Evolutionary conservation across 257 asterid species (phyloP).

Genomic region (Solanum dulcamara): DNA sequence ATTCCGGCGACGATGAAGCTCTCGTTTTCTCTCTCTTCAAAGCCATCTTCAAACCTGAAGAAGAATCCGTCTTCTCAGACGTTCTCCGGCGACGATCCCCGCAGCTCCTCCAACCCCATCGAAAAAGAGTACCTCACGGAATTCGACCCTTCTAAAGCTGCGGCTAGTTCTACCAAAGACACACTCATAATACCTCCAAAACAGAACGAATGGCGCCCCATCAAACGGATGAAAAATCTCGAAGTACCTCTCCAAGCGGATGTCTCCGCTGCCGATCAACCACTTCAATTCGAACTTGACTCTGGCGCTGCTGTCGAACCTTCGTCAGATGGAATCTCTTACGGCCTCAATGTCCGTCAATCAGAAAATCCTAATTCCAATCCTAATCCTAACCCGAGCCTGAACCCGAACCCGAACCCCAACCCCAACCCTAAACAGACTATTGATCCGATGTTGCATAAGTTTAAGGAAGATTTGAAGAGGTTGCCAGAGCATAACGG

Average conservation of each 20-base stretch:
- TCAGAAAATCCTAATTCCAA: background rate
- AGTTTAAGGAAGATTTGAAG: slow-evolving; percentile 43
- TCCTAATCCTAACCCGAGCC: background rate
- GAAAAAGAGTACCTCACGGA: slow-evolving; percentile 37
- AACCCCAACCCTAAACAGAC: background rate
- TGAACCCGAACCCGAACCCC: background rate
- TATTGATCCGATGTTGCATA: slow-evolving; percentile 41
- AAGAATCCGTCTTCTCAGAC: slow-evolving; percentile 17
- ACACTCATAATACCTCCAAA: slow-evolving; percentile 36
- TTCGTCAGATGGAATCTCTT: slow-evolving; percentile 25
- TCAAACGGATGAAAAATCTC: slow-evolving; percentile 51
- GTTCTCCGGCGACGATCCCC: background rate
- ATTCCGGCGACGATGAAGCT: slow-evolving; percentile 34
- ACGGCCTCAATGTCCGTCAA: slow-evolving; percentile 61
- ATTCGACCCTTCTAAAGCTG: slow-evolving; percentile 42
- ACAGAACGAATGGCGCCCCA: slow-evolving; percentile 54
- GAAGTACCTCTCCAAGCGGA: slow-evolving; percentile 35
- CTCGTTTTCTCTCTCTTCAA: slow-evolving; percentile 51
- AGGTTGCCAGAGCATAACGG: slow-evolving; percentile 50
- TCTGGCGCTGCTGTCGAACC: slow-evolving; percentile 26
- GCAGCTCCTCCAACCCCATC: slow-evolving; percentile 2
- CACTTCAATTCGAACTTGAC: slow-evolving; percentile 54
- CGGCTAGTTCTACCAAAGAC: slow-evolving; percentile 12
- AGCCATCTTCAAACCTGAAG: slow-evolving; percentile 34
- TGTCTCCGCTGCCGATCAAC: slow-evolving; percentile 12